phyloP scores from a whole-genome alignment of 2,329 filamentous ascomycete genomes.

The Aureobasidium sp. region DNA sequence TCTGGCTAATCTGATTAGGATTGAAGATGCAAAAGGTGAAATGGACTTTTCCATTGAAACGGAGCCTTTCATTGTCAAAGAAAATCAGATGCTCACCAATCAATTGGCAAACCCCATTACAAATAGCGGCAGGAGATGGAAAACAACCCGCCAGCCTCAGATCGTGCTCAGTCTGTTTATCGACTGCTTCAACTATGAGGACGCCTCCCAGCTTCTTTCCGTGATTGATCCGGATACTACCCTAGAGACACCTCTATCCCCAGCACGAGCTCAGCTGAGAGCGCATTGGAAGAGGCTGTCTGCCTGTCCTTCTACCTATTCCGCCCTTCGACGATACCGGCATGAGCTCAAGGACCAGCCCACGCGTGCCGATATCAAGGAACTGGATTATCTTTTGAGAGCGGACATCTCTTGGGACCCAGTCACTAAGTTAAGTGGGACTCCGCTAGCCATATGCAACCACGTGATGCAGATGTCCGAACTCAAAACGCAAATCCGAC shows the following conservation, averaged over 20 bases:
- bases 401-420: conserved; percentile 16
- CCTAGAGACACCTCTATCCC: conserved; percentile 1
- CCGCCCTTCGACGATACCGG: conserved; percentile 18
- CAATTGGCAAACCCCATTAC: conserved; percentile 11
- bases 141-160: conserved; percentile 16
- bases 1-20: conserved; percentile 8
- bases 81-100: conserved; percentile 12
- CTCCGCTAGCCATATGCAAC: conserved; percentile 1
- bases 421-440: background rate
- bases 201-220: conserved; percentile 22
- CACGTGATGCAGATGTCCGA: background rate
- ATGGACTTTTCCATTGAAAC: conserved; percentile 20
- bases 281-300: conserved; percentile 21
- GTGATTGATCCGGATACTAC: conserved; percentile 17
- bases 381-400: conserved; percentile 3
- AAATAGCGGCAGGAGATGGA: conserved; percentile 16
- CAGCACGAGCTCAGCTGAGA: conserved; percentile 18
- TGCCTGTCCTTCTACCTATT: background rate
- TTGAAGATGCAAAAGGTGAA: conserved; percentile 13
- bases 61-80: conserved; percentile 16
- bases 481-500: conserved; percentile 20
- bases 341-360: background rate
- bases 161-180: conserved; percentile 18
- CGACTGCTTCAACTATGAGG: conserved; percentile 22
- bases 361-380: conserved; percentile 5